These are phyloP conservation scores for Aspergillus sergii DNA, from an alignment of 2,329 filamentous ascomycete genomes.

Conservation along the genomic window DNA sequence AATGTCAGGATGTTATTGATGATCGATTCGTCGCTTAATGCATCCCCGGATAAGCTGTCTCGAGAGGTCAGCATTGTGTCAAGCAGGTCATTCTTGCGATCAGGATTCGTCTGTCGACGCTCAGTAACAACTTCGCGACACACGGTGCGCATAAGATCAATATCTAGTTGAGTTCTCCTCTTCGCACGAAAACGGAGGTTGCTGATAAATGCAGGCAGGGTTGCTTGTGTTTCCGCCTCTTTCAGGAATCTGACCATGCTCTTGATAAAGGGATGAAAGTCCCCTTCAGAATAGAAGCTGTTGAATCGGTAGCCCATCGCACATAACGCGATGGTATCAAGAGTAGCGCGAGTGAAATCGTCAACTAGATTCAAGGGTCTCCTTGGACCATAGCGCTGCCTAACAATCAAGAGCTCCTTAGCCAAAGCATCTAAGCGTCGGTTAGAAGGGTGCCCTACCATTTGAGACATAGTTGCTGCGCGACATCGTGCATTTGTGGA, in stretches of 20 bases:
- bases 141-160: too few species aligned
- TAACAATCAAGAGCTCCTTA: too few species aligned
- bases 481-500: background rate
- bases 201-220: constrained; percentile 39
- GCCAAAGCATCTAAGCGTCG: too few species aligned
- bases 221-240: constrained; percentile 57
- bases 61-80: constrained; percentile 68
- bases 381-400: constrained; percentile 51
- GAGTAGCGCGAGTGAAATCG: constrained; percentile 73
- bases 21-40: constrained; percentile 64
- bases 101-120: too few species aligned
- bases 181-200: too few species aligned
- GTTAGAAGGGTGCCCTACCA: background rate
- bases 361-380: constrained; percentile 62
- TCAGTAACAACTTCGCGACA: too few species aligned
- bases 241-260: constrained; percentile 66
- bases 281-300: constrained; percentile 65
- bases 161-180: too few species aligned
- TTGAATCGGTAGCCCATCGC: constrained; percentile 74
- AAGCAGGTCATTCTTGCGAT: constrained; percentile 64
- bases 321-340: constrained; percentile 73
- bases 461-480: background rate
- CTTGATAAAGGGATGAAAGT: constrained; percentile 69
- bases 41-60: constrained; percentile 68
- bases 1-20: constrained; percentile 74